Base-by-base conservation (phyloP, 345 rosid species). In the Linum usitatissimum region DNA sequence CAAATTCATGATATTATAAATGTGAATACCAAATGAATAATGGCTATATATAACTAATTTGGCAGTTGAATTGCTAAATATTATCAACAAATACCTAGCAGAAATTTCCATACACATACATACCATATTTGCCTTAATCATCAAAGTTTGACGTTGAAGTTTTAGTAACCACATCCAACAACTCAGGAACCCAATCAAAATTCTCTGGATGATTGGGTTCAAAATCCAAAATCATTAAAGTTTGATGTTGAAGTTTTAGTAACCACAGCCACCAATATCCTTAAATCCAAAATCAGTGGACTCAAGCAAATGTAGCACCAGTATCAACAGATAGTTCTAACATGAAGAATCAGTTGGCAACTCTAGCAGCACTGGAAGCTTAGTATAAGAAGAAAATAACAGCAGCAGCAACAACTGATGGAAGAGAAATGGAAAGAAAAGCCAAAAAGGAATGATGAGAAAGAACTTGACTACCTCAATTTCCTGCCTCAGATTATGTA, bases 401-500 rank as follows among this genome's bases (percentile, higher is more conserved):
- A 34, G 38, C 38, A 34, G 38, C 38, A 15, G 51, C 14, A 9
- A 45, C 51, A 45, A 45, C 51, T 10, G 51, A 9, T 6, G 10
- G 10, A 45, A 45, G 15, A 45, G 51, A 10, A 15, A 34, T 5
- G 38, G 38, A 34, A 34, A 34, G 38, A 34, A 34, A 34, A 34
- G 38, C 6, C 38, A 34, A 34, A 34, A 45, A 45, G 51, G 51
- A 45, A 45, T 10, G 51, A 45, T 45, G 51, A 45, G 51, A 45
- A 45, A 45, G 30, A n/a, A 9, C 49, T 39, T 30, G 4, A 64
- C 68, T 60, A 89, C 98, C 93, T 92, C 97, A 61, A 92, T 92
- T 79, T 92, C 98, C 75, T 92, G 98, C 64, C 98, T 75, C 70
- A 92, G 68, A 70, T 85, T 92, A 60, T 82, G 95, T 15, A 92